These are phyloP conservation scores for Cladosporium sp. DNA, from an alignment of 2,329 filamentous ascomycete genomes.

Conservation along the genomic window DNA sequence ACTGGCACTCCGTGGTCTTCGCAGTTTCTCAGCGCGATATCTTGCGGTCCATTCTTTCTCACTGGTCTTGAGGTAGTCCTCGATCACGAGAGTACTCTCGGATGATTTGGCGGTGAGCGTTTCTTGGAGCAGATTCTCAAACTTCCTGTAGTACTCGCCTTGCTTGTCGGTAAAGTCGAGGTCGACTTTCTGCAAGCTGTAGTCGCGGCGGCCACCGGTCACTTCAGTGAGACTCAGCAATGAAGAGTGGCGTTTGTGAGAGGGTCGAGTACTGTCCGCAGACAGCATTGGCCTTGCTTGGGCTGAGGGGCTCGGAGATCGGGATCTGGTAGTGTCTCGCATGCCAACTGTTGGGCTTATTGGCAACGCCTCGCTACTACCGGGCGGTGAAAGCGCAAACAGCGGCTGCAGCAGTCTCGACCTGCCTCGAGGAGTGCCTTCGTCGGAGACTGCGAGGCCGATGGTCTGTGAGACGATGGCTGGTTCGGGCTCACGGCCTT, in stretches of 20 bases:
- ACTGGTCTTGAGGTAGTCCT: constrained; percentile 58
- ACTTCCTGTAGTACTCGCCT: constrained; percentile 55
- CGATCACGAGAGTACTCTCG: constrained; percentile 56
- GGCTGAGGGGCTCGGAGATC: not conserved
- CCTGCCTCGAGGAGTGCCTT: not conserved
- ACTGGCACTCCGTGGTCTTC: constrained; percentile 36
- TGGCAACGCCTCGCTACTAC: not conserved
- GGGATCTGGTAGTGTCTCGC: constrained; percentile 56
- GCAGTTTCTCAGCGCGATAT: constrained; percentile 54
- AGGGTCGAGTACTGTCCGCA: not conserved
- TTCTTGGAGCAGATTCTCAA: constrained; percentile 50
- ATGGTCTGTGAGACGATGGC: not conserved
- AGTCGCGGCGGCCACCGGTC: constrained; percentile 12
- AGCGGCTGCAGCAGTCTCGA: not conserved
- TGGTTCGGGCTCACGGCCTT: not conserved
- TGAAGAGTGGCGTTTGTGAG: not conserved
- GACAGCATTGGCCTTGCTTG: not conserved
- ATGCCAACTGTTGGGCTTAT: constrained; percentile 19
- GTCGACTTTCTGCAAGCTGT: constrained; percentile 21
- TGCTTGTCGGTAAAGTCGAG: constrained; percentile 60
- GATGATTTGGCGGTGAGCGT: constrained; percentile 53
- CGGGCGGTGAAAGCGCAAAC: not conserved
- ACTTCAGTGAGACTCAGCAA: constrained; percentile 1
- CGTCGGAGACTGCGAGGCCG: not conserved
- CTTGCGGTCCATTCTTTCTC: constrained; percentile 62